These are phyloP conservation scores for Westerdykella sp. DNA, from an alignment of 2,329 filamentous ascomycete genomes.

Conservation along the genomic window DNA sequence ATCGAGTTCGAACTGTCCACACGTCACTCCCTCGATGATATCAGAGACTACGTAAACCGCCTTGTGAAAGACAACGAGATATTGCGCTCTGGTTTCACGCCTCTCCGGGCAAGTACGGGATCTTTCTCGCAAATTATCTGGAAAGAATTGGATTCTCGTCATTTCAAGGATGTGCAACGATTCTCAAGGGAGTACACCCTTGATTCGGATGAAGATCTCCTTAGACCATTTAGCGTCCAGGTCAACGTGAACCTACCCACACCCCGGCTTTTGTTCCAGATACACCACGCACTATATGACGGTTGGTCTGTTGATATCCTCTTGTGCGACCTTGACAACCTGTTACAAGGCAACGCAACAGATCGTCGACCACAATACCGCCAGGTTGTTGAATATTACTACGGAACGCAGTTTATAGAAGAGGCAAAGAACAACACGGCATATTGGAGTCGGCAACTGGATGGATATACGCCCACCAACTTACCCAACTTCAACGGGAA, in stretches of 20 bases:
- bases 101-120: slow-evolving; percentile 36
- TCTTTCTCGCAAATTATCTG: slow-evolving; percentile 61
- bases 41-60: slow-evolving; percentile 34
- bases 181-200: slow-evolving; percentile 39
- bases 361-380: slow-evolving; percentile 53
- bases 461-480: slow-evolving; percentile 48
- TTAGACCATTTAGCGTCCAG: slow-evolving; percentile 60
- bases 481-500: slow-evolving; percentile 55
- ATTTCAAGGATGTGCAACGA: slow-evolving; percentile 40
- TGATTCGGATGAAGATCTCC: slow-evolving; percentile 36
- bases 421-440: slow-evolving; percentile 29
- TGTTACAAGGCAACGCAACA: slow-evolving; percentile 39
- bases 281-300: slow-evolving; percentile 85
- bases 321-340: slow-evolving; percentile 55
- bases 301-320: slow-evolving; percentile 86
- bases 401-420: slow-evolving; percentile 7
- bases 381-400: slow-evolving; percentile 50
- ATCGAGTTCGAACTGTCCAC: slow-evolving; percentile 56
- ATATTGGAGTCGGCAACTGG: slow-evolving; percentile 67
- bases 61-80: slow-evolving; percentile 52
- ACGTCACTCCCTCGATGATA: slow-evolving; percentile 21
- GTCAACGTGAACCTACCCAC: slow-evolving; percentile 32
- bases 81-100: slow-evolving; percentile 66
- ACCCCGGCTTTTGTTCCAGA: slow-evolving; percentile 42
- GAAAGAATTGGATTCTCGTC: slow-evolving; percentile 42